Evolutionary conservation across 441 rosid genomes (phyloP), one percentile per base, ranked within the genome.

Genomic region (Erodium trifolium): DNA sequence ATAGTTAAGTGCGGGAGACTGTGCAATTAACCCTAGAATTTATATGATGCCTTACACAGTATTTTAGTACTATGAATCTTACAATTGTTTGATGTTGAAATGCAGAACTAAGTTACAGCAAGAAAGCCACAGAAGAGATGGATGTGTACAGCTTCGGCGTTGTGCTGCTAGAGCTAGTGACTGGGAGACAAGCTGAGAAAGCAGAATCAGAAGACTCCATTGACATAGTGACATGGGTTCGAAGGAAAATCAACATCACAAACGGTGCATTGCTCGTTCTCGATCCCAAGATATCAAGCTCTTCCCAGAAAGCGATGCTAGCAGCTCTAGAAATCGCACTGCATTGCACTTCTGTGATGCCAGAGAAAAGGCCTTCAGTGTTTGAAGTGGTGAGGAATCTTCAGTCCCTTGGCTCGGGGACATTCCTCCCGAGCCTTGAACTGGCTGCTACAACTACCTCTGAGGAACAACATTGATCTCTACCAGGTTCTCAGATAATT

Each of bases 71-170:
- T 35, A 3, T 35, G 39, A 27, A 27, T 27, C 31, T 1, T 31
- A 2, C 34, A 31, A 31, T 31, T 37, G 8, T 37, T 37, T 5
- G 8, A 37, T 37, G 34, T 31, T 31, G 34, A 31, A 31, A 70
- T 84, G 76, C 90, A 92, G 98, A 90, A 79, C 72, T 73, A 69
- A 84, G 80, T 66, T 85, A 87, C 82, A 79, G 83, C 73, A 90
- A 90, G 87, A 88, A 85, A 78, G 86, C 96, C 67, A 86, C 88
- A 0, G 95, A 87, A 74, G 86, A 86, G 74, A 84, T 83, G 90
- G 97, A 93, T 74, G 93, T 89, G 49, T 87, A 93, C 82, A 82
- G 93, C 81, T 90, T 81, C 41, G 98, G 98, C 17, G 92, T 92
- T 34, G 87, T 92, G 78, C 75, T 92, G 23, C 68, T 92, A 47